Percentiles rank a stretch among this genome's conserved stretches.
phyloP scores from a whole-genome alignment of 2,329 filamentous ascomycete genomes.

The Pseudogymnoascus sp. region DNA sequence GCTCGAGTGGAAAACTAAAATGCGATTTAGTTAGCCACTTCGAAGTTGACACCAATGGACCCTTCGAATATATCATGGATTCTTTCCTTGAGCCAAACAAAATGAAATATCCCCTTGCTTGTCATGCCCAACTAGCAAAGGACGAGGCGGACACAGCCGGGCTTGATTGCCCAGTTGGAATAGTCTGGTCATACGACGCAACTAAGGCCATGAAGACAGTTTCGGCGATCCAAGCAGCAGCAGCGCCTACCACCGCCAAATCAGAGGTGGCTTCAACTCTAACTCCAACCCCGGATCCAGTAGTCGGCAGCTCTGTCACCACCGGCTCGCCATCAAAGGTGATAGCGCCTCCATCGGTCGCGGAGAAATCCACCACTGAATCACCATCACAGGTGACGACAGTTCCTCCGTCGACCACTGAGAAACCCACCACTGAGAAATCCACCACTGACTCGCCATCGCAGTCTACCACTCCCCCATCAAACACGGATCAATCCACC shows the following conservation, averaged over 20 bases:
- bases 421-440: too few relatives aligned
- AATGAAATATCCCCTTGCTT: constrained; percentile 12
- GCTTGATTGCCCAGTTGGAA: too few relatives aligned
- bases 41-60: constrained; percentile 12
- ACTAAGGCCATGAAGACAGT: neutral
- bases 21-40: constrained; percentile 14
- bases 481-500: neutral
- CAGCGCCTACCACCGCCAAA: neutral
- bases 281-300: neutral
- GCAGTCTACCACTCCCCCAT: neutral
- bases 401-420: too few relatives aligned
- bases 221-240: neutral
- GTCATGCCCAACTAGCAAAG: constrained; percentile 11
- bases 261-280: neutral
- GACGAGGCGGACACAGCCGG: constrained; percentile 1
- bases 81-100: constrained; percentile 10
- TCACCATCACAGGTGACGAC: too few relatives aligned
- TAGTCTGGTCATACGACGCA: neutral
- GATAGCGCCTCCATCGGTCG: neutral
- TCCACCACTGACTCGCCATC: neutral
- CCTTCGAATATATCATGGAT: constrained; percentile 14
- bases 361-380: neutral
- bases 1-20: neutral
- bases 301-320: neutral
- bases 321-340: neutral